These are phyloP conservation scores for Cytospora piceae DNA, from an alignment of 2,329 filamentous ascomycete genomes.

Conservation along the genomic window DNA sequence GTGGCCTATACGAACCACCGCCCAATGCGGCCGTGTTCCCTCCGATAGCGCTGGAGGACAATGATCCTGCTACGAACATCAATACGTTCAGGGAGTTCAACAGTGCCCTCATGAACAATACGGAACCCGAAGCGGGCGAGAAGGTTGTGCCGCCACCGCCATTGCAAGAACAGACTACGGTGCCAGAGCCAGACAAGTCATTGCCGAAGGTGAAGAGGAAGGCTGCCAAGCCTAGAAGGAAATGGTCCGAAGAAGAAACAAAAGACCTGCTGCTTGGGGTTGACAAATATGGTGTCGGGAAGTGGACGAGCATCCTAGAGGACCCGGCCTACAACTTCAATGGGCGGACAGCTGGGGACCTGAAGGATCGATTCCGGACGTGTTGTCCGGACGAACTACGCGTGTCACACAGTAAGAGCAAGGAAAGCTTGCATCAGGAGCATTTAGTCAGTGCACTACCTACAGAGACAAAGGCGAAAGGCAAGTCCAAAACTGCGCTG, in stretches of 20 bases:
- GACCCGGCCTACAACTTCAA: conserved; percentile 65
- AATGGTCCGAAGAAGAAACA: conserved; percentile 69
- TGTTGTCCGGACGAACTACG: conserved; percentile 66
- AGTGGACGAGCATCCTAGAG: conserved; percentile 67
- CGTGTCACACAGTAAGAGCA: conserved; percentile 40
- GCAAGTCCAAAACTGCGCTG: conserved; percentile 52
- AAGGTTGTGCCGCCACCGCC: conserved; percentile 14
- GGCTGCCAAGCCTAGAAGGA: conserved; percentile 60
- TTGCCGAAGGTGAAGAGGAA: conserved; percentile 54
- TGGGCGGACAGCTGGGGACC: conserved; percentile 62
- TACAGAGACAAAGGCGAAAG: conserved; percentile 33
- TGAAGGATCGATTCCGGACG: conserved; percentile 69
- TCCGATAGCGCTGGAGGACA: conserved; percentile 62
- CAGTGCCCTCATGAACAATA: conserved; percentile 32
- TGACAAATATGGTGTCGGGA: conserved; percentile 65
- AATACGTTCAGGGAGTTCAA: conserved; percentile 46
- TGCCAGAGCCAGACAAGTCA: conserved; percentile 40
- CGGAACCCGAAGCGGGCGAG: conserved; percentile 33
- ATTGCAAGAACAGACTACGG: conserved; percentile 7
- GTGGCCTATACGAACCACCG: conserved; percentile 65
- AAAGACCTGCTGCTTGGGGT: conserved; percentile 65
- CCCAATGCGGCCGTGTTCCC: conserved; percentile 65
- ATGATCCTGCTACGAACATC: conserved; percentile 42
- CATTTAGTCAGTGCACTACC: conserved; percentile 13
- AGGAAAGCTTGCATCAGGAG: conserved; percentile 28